phyloP scores from a whole-genome alignment of 1,139 yeast species.

The Blastobotrys buckinghamii region DNA sequence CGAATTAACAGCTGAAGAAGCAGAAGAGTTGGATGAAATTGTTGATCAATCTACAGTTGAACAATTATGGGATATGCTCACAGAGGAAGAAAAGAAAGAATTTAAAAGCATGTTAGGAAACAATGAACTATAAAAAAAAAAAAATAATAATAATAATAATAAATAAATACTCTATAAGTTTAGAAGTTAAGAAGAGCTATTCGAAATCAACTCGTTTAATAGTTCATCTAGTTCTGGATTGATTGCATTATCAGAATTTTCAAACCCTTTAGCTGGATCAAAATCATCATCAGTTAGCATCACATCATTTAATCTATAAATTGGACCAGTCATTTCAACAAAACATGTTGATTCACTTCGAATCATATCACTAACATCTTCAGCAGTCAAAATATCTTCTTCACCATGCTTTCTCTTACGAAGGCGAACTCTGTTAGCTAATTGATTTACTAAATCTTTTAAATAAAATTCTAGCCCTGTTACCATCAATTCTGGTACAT shows the following conservation, averaged over 20 bases:
- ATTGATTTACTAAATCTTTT: conserved; percentile 65
- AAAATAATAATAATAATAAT: no score
- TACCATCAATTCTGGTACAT: conserved; percentile 68
- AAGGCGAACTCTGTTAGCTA: conserved; percentile 30
- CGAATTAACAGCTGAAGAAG: conserved; percentile 14
- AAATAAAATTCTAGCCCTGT: conserved; percentile 77
- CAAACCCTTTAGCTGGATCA: conserved; percentile 1
- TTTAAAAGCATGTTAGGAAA: conserved; percentile 15
- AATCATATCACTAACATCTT: conserved; percentile 30
- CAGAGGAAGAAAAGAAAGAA: conserved; percentile 16
- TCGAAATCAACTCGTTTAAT: conserved; percentile 1
- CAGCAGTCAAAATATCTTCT: conserved; percentile 29
- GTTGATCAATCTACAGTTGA: conserved; percentile 18
- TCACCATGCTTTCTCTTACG: conserved; percentile 16
- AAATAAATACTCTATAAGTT: no score
- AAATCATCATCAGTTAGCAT: conserved; percentile 29
- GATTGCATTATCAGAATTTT: conserved; percentile 1
- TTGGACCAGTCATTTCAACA: conserved; percentile 32
- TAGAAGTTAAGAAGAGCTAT: neutral
- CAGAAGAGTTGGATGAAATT: conserved; percentile 14
- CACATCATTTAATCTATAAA: conserved; percentile 29
- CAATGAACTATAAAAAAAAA: conserved; percentile 8
- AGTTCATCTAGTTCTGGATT: conserved; percentile 7
- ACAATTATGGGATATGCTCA: conserved; percentile 18
- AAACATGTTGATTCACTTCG: conserved; percentile 30